Evolutionary conservation across 495 filamentous ascomycete genomes (phyloP), one percentile per base, ranked within the genome.

Genomic region (Aspergillus carlsbadensis): DNA sequence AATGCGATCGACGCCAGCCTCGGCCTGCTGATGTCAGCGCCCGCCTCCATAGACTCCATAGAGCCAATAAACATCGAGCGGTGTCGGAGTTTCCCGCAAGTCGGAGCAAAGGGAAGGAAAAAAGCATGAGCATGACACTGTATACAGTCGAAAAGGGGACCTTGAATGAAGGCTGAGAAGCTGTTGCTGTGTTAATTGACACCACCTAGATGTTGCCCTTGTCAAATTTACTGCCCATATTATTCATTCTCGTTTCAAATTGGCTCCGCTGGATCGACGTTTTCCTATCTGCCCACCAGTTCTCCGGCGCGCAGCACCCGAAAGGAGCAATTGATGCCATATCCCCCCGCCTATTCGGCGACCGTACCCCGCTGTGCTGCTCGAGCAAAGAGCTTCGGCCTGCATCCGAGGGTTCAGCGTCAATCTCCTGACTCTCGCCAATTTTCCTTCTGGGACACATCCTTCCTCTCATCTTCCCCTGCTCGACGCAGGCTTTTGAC

Each of bases 281-380:
- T 57, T 49, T 7, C 45, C 36, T 57, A 50, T 63, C 61, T 61
- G 35, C 54, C 26, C 34, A 40, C 52, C 24, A 54, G 52, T 54
- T 46, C 37, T 43, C 47, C 44, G 57, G 50, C 56, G 58, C 50
- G 37, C 44, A 33, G 37, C 29, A 34, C 64, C 66, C 61, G 63
- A 67, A 66, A 59, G 61, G 63, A 59, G 63, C 63, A 65, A 61
- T 70, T 64, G 58, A 76, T 72, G 67, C 65, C 63, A 54, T 59
- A 64, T 52, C 60, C 69, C 70, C 70, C 70, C 73, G 69, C 70
- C 62, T 54, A 47, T 55, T 58, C 55, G 55, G 56, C 59, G 47
- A 50, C 61, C 53, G 52, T 70, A 71, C 72, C 73, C 72, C 73
- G 71, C 73, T 65, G 64, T 45, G 55, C 54, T 57, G 62, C 41